Base-by-base conservation (phyloP, 495 filamentous ascomycete species). In the Penicillium riverlandense region DNA sequence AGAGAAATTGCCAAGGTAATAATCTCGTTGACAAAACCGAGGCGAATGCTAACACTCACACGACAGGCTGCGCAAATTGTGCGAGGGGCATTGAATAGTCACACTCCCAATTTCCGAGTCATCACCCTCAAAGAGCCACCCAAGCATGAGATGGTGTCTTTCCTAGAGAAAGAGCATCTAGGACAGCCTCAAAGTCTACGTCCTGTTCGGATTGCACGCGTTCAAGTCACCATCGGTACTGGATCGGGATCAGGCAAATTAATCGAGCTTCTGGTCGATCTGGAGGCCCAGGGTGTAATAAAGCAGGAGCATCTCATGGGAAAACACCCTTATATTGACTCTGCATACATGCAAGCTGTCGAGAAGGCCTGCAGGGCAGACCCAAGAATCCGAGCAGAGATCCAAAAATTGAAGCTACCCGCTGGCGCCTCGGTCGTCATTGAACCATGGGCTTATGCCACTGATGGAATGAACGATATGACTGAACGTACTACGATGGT, bases 391-490 rank as follows among this genome's bases (percentile, higher is more conserved):
- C 48, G 47, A 30, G 38, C 48, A 11, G 52, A 43, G 10, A 52
- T 58, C 8, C 16, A 37, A 11, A 40, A 37, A 30, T 43, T 58
- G 1, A 30, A 49, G 8, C 29, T 58, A 10, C 54, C 54, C 1
- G 29, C 16, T 6, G 43, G 28, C 2, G 41, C 49, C 4, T 12
- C 32, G 2, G 44, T 58, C 12, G 14, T 45, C 7, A 37, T 47
- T 12, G 55, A 55, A 4, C 35, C 55, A 1, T 59, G 54, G 54
- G 35, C 44, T 1, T 59, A 52, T 35, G 44, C 48, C 1, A 45
- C 56, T 6, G 62, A 68, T 43, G 64, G 62, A 1, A 65, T 59
- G 53, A 57, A 63, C 34, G 59, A 65, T 29, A 63, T 61, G 61
- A 42, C 46, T 7, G 39, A 45, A 33, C 43, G 62, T 7, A 47